phyloP scores from a whole-genome alignment of 192 early-diverging fungal genomes.

The Obelidium mucronatum region DNA sequence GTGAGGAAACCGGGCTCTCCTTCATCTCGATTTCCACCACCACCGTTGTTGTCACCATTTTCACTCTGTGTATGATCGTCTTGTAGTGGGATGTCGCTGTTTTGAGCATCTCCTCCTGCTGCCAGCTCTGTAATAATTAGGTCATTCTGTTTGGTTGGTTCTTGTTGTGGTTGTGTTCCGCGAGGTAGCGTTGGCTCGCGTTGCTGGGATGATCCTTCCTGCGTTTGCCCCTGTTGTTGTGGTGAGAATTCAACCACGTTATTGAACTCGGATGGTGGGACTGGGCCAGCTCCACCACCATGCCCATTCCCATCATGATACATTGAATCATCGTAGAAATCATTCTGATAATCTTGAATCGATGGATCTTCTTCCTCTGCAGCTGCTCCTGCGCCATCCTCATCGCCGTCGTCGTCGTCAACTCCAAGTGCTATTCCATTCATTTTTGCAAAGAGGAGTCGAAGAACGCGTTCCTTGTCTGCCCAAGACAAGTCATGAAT shows the following conservation, averaged over 20 bases:
- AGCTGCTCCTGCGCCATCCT: neutral
- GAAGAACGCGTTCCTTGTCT: conserved; percentile 66
- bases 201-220: too few species aligned
- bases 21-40: neutral
- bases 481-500: conserved; percentile 58
- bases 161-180: too few species aligned
- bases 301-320: conserved; percentile 9
- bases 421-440: conserved; percentile 57
- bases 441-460: conserved; percentile 71
- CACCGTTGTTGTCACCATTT: neutral
- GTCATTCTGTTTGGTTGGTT: too few species aligned
- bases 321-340: conserved; percentile 13
- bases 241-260: too few species aligned
- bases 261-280: too few species aligned
- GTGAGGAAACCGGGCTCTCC: neutral
- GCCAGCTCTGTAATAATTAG: neutral
- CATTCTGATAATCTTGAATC: neutral
- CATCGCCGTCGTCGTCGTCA: conserved; percentile 13
- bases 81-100: neutral
- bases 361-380: neutral
- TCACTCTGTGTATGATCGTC: neutral
- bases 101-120: neutral
- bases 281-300: too few species aligned
- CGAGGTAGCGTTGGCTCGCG: too few species aligned
- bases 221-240: neutral